Conservation (phyloP, 352 stramenopile genomes). For the Globisporangium solare region DNA sequence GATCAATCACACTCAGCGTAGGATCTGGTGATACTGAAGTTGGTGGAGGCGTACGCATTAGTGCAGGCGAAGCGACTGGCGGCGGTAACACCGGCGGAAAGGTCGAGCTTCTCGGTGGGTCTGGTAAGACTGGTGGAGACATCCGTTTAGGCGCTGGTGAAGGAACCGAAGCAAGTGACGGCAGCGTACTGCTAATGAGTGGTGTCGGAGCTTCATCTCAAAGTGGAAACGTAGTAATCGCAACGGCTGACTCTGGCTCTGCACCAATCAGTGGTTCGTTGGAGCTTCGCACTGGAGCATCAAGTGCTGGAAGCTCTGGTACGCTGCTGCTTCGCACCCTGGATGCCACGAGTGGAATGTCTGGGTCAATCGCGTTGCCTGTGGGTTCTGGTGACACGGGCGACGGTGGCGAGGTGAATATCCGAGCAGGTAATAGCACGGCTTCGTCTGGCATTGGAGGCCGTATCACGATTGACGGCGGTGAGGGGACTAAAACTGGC, state of each 20-base stretch:
- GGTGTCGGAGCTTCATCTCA: conserved; percentile 15
- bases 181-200: conserved; percentile 21
- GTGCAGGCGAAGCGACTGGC: conserved; percentile 12
- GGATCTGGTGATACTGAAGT: conserved; percentile 6
- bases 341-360: conserved; percentile 11
- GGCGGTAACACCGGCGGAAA: conserved; percentile 12
- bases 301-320: conserved; percentile 16
- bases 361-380: conserved; percentile 21
- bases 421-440: conserved; percentile 24
- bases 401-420: conserved; percentile 10
- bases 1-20: conserved; percentile 13
- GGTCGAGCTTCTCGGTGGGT: conserved; percentile 7
- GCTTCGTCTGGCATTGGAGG: conserved; percentile 16
- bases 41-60: conserved; percentile 7
- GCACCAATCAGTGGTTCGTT: conserved; percentile 17
- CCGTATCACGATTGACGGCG: conserved; percentile 12
- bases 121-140: conserved; percentile 12
- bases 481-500: conserved; percentile 19
- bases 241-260: conserved; percentile 13
- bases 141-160: conserved; percentile 10
- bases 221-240: conserved; percentile 23
- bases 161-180: conserved; percentile 15
- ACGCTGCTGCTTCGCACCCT: conserved; percentile 18
- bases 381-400: conserved; percentile 18
- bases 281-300: conserved; percentile 17